phyloP scores from a whole-genome alignment of 164 flowering plant species.

The Vitis labrusca region DNA sequence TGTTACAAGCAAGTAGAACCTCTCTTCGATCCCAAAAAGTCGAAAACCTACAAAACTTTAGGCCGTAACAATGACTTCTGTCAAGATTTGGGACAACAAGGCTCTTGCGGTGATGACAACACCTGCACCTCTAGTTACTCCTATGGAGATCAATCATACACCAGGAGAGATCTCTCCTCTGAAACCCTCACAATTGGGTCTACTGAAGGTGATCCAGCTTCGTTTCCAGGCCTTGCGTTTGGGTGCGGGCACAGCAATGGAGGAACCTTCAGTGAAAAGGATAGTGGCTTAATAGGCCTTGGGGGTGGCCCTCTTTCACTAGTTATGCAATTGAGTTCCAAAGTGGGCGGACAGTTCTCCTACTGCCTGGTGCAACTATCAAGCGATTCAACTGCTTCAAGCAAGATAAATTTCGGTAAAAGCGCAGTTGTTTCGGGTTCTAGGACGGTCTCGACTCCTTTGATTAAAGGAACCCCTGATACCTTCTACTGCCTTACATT shows the following conservation, averaged over 20 bases:
- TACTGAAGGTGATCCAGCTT: conserved; percentile 6
- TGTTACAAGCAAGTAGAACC: conserved; percentile 36
- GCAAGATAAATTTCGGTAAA: conserved; percentile 44
- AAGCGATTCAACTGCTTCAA: background rate
- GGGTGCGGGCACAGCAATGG: conserved; percentile 46
- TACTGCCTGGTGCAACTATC: conserved; percentile 48
- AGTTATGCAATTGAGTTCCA: conserved; percentile 29
- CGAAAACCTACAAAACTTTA: conserved; percentile 9
- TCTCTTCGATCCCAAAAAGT: conserved; percentile 29
- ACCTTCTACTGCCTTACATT: conserved; percentile 48
- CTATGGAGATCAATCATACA: conserved; percentile 32
- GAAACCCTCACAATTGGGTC: conserved; percentile 30
- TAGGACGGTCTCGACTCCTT: conserved; percentile 42
- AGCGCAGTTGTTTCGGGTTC: conserved; percentile 30
- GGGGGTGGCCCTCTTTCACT: conserved; percentile 50
- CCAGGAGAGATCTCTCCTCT: conserved; percentile 19
- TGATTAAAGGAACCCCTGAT: conserved; percentile 1
- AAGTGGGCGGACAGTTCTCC: conserved; percentile 50
- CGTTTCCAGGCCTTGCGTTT: conserved; percentile 4
- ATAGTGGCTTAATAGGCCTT: conserved; percentile 55
- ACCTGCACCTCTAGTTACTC: conserved; percentile 4
- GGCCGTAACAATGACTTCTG: no score
- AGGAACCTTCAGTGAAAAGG: conserved; percentile 29
- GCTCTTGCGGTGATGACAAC: background rate
- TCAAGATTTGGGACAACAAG: no score